Base-by-base conservation (phyloP, 495 filamentous ascomycete genomes). In the Aspergillus nidulans region DNA sequence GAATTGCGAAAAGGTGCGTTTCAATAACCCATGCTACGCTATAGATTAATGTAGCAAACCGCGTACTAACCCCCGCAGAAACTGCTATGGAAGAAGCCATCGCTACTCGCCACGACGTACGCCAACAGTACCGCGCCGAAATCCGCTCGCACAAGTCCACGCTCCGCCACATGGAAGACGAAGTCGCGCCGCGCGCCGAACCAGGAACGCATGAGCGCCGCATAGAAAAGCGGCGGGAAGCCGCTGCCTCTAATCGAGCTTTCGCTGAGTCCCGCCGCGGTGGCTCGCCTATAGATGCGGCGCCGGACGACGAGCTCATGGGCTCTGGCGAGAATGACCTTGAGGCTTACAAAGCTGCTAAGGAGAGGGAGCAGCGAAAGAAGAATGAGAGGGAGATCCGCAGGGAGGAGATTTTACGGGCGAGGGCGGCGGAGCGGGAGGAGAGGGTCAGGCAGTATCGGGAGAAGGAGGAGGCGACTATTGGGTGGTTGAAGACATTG, bases 151-250 rank as follows among this genome's bases (percentile, higher is more conserved):
- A 76, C 40, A 66, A 65, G 28, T 49, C 65, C 3, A 64, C 66
- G 45, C 15, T 69, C 25, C 66, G 66, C 18, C 64, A 70, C 6
- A 53, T 76, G 34, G 57, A 74, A 64, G 91, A 96, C 9, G 92
- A 97, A 53, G 71, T 96, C 10, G 80, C 77, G 0, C 92, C 94
- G 4, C 87, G 90, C 13, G 90, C 92, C 0, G 91, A 92, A 45
- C 71, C 92, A 0, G 91, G 92, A 1, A 91, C 90, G 2, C 83
- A 85, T 23, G 94, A 95, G 69, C 83, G 92, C 8, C 81, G 83
- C 51, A 77, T 98, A 4, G 92, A 98, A 76, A 96, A 96, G 76
- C 85, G 85, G 44, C 73, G 72, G 10, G 84, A 86, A 52, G 69
- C 64, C 5, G 75, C 82, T 1, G 75, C 71, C 5, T 63, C 76